Evolutionary conservation across 2,329 filamentous ascomycete species (phyloP), one percentile per base, ranked within the genome.

Genomic region (Teratosphaeria pseudoeucalypti): DNA sequence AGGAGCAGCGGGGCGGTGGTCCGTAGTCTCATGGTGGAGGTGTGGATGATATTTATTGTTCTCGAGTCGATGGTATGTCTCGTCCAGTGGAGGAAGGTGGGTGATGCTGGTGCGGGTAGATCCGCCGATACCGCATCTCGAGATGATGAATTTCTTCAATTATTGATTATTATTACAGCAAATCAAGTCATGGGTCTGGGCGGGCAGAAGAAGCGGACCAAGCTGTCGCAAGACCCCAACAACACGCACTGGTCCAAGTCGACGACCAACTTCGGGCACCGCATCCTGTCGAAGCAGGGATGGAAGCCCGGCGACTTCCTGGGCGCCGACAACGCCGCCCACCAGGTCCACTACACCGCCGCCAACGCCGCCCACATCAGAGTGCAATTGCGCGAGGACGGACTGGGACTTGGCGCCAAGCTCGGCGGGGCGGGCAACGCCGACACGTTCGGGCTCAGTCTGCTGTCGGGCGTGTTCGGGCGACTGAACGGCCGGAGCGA

Each of bases 241-340:
- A 99, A 97, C 75, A 96, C 90, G 55, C 85, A 84, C 81, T 99
- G 94, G 94, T 86, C 87, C 59, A 86, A 87, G 69, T 87, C 92
- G 72, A 89, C 87, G 64, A 82, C 82, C 59, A 86, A 85, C 58
- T 97, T 94, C 73, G 94, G 94, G 66, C 92, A 96, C 73, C 89
- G 86, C 71, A 92, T 97, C 66, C 85, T 99, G 70, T 84, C 86
- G 56, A 81, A 87, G 16, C 91, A 96, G 70, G 94, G 94, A 64
- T 99, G 94, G 94, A 82, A 86, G 62, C 90, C 92, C 0, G 94
- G 94, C 39, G 82, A 87, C 65, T 89, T 84, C 57, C 83, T 99
- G 26, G 94, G 94, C 58, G 88, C 87, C 3, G 82, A 87, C 68
- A 81, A 91, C 71, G 85, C 90, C 7, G 76, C 85, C 0, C 91